Conservation (phyloP, 2,329 filamentous ascomycete genomes). For the Podosphaera leucotricha region DNA sequence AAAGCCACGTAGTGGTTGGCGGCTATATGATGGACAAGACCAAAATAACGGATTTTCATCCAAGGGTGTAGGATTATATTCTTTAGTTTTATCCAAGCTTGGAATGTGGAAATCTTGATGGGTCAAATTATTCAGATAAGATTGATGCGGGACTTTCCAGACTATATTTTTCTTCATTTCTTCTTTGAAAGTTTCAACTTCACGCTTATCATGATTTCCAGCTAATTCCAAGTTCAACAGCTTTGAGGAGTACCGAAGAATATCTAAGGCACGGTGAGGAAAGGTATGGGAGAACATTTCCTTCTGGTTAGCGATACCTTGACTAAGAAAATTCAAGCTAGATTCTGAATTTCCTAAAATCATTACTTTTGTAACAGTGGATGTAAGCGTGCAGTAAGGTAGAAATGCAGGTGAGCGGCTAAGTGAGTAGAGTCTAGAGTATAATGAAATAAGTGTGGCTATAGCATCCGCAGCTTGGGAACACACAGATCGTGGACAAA, state of each 20-base stretch:
- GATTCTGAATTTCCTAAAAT: constrained; percentile 10
- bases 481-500: constrained; percentile 14
- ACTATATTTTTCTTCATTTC: too few relatives aligned
- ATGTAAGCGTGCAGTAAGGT: constrained; percentile 14
- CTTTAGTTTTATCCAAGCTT: too few relatives aligned
- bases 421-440: constrained; percentile 14
- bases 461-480: constrained; percentile 17
- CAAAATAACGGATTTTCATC: too few relatives aligned
- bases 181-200: too few relatives aligned
- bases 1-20: too few relatives aligned
- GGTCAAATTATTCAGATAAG: too few relatives aligned
- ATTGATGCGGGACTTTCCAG: too few relatives aligned
- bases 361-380: constrained; percentile 11
- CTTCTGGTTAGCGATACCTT: constrained; percentile 31
- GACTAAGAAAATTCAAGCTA: constrained; percentile 21
- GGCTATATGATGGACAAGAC: too few relatives aligned
- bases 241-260: constrained; percentile 17
- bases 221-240: too few relatives aligned
- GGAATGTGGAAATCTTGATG: too few relatives aligned
- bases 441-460: constrained; percentile 14
- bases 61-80: too few relatives aligned
- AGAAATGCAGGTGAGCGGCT: constrained; percentile 15
- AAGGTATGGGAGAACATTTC: constrained; percentile 29
- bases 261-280: constrained; percentile 15
- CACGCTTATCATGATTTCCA: too few relatives aligned